Conservation (phyloP, 257 asterid genomes). For the Solanum paucissectum region DNA sequence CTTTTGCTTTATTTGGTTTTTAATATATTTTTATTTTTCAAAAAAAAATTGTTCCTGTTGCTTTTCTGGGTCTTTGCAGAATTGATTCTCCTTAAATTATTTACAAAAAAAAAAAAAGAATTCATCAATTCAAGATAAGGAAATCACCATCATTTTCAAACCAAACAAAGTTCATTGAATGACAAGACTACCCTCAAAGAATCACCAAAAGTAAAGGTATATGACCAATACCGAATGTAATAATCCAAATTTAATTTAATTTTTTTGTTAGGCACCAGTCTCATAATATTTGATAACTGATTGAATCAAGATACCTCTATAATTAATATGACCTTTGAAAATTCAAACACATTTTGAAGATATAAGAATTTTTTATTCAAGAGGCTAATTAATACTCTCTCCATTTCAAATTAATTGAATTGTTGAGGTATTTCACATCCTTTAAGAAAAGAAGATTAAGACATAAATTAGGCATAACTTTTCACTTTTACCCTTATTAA, state of each 20-base stretch:
- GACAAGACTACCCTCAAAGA: neutral
- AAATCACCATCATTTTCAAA: neutral
- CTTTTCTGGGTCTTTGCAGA: conserved; percentile 6
- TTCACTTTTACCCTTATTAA: no score
- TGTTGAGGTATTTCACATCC: no score
- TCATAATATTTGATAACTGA: no score
- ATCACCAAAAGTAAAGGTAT: neutral
- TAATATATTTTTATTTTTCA: neutral
- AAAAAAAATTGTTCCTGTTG: neutral
- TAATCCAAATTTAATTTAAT: neutral
- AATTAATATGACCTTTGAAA: no score
- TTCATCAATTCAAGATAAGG: neutral
- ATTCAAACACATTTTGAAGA: no score
- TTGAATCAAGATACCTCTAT: no score
- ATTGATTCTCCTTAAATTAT: conserved; percentile 15
- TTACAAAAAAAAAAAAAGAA: neutral
- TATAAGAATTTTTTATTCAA: no score
- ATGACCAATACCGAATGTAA: neutral
- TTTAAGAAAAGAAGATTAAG: no score
- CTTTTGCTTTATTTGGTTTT: conserved; percentile 7
- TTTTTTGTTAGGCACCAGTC: no score
- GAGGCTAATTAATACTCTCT: no score
- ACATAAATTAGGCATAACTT: no score
- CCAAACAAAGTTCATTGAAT: neutral
- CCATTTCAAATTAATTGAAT: no score